Evolutionary conservation across 2,329 filamentous ascomycete species (phyloP).

Genomic region (Acrocalymma vagum): DNA sequence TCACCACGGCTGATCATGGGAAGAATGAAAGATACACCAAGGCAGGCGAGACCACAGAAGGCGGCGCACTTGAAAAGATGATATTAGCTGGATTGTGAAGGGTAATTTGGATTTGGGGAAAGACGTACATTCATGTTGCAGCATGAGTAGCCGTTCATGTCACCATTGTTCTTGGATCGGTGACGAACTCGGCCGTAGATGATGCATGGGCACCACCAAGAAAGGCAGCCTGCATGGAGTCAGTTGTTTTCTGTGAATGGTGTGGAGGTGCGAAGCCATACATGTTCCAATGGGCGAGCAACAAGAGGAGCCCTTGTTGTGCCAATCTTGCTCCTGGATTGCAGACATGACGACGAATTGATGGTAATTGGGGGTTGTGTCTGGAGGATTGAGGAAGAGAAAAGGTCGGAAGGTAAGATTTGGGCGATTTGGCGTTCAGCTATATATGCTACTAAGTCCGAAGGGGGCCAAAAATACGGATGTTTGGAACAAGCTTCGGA

Average conservation of each 20-base stretch:
- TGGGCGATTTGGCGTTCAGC: too few relatives aligned
- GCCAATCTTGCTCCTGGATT: conserved; percentile 38
- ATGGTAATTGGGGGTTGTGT: not conserved
- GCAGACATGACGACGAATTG: conserved; percentile 24
- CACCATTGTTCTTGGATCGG: conserved; percentile 34
- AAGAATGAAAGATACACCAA: conserved; percentile 38
- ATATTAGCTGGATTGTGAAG: conserved; percentile 8
- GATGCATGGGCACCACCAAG: conserved; percentile 45
- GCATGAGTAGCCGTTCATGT: conserved; percentile 36
- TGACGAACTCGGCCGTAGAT: conserved; percentile 40
- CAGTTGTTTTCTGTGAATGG: conserved; percentile 2
- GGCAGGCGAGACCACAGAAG: conserved; percentile 32
- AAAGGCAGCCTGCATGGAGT: conserved; percentile 32
- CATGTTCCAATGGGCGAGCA: conserved; percentile 40
- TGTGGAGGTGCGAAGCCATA: conserved; percentile 16
- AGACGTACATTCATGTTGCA: conserved; percentile 34
- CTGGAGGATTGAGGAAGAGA: not conserved
- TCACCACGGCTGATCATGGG: conserved; percentile 42
- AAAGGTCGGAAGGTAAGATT: conserved; percentile 4
- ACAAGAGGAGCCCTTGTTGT: conserved; percentile 36
- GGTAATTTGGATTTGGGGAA: not conserved
- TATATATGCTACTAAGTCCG: too few relatives aligned
- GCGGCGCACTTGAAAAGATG: conserved; percentile 33
- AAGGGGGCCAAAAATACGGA: too few relatives aligned
- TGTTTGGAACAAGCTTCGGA: too few relatives aligned